Evolutionary conservation across 2,329 filamentous ascomycete genomes (phyloP).

Genomic region (Trichoderma sp.): DNA sequence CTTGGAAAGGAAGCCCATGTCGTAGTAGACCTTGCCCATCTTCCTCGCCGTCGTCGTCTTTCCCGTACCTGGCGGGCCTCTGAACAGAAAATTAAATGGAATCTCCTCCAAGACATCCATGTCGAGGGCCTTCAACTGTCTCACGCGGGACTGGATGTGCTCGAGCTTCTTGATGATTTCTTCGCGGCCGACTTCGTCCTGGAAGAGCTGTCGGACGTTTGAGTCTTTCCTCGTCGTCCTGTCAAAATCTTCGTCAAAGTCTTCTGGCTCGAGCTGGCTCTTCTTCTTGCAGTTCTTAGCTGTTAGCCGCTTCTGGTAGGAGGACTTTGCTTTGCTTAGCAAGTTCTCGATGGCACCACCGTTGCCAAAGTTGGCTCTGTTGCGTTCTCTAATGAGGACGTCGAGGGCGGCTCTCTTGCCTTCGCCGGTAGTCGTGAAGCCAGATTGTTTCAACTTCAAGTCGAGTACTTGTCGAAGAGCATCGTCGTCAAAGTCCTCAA

Average conservation of each 20-base stretch:
- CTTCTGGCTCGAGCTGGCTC: conserved; percentile 73
- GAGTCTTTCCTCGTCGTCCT: conserved; percentile 46
- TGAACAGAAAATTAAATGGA: conserved; percentile 70
- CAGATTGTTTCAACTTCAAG: conserved; percentile 62
- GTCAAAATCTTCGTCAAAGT: conserved; percentile 68
- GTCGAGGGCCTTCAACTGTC: conserved; percentile 33
- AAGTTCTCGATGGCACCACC: conserved; percentile 73
- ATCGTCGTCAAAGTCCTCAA: conserved; percentile 66
- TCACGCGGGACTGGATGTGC: conserved; percentile 54
- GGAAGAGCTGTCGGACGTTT: conserved; percentile 58
- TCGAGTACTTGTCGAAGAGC: conserved; percentile 63
- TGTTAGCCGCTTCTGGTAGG: conserved; percentile 39
- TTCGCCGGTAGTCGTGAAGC: conserved; percentile 53
- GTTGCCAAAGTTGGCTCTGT: conserved; percentile 72
- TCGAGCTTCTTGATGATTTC: conserved; percentile 55
- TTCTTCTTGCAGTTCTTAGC: conserved; percentile 40
- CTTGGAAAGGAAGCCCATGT: conserved; percentile 67
- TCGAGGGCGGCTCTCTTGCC: conserved; percentile 60
- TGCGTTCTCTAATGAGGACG: conserved; percentile 62
- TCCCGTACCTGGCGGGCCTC: conserved; percentile 67
- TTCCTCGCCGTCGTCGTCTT: conserved; percentile 74
- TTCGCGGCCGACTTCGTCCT: conserved; percentile 61
- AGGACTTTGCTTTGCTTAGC: conserved; percentile 57
- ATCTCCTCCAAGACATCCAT: conserved; percentile 47
- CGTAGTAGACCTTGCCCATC: conserved; percentile 75